Base-by-base conservation (phyloP, 306 rosid species). In the Lithocarpus polystachyus region DNA sequence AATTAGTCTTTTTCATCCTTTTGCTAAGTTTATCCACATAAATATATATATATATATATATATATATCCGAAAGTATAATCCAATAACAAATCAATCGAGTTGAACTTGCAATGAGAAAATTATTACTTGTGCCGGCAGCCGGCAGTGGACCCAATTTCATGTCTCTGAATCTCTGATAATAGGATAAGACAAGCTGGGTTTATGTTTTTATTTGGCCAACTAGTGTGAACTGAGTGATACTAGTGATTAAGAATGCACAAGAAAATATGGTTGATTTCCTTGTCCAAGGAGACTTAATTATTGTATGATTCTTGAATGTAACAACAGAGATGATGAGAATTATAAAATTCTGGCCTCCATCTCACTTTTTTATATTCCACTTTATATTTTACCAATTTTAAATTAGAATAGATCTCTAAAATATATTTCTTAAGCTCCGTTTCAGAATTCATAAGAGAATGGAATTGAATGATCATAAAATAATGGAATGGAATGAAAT, bases 181-280 rank as follows among this genome's bases (percentile, higher is more conserved):
- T 20, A 57, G 23, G 64, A 57, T 7, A 57, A 57, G 29, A 57
- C n/a, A 57, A 56, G 1, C 3, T 17, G 12, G 64, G 29, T 17
- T 4, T 57, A 19, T 19, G 13, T 57, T 19, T 57, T 19, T 28
- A 65, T 26, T 29, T 31, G 1, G 55, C 5, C 28, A 23, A 11
- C 20, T 48, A 71, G 75, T 48, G 56, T 24, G 75, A 71, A 71
- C 75, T 20, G 59, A 48, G 11, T 45, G 56, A 71, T 71, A 31
- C 75, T 14, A 56, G 6, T 71, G 48, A 48, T 45, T 20, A 71
- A 43, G 5, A 48, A 45, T 19, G 64, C 7, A 2, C 8, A 2
- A 0, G 17, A 43, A 10, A 35, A 6, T 35, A 70, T 43, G 74
- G 9, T 45, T 70, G 28, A 8, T 70, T 20, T n/a, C 29, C 13